phyloP scores from a whole-genome alignment of 78 protist species.

The Planoprotostelium fungivorum region DNA sequence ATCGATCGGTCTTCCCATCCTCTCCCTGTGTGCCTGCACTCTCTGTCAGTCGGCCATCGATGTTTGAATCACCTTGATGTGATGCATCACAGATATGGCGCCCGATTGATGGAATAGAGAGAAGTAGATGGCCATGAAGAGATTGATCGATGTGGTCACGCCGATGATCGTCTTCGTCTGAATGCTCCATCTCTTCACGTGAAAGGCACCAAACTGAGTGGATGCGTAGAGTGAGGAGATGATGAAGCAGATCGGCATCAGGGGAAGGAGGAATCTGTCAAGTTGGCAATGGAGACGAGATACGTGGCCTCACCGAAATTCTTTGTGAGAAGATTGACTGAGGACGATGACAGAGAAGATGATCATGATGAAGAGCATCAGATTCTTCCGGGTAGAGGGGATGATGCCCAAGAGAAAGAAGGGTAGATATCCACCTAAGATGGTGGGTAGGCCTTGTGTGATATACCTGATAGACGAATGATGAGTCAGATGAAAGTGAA shows the following conservation, averaged over 20 bases:
- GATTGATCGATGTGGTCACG: background rate
- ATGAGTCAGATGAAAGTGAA: too few relatives aligned
- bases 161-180: background rate
- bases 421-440: background rate
- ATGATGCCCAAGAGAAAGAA: background rate
- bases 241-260: background rate
- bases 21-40: background rate
- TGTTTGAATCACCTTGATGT: background rate
- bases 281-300: background rate
- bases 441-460: constrained; percentile 10
- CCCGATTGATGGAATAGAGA: constrained; percentile 21
- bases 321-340: constrained; percentile 29
- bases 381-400: background rate
- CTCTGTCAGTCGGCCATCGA: background rate
- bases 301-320: constrained; percentile 26
- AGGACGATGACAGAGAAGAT: background rate
- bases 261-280: background rate
- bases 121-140: background rate
- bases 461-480: too few relatives aligned
- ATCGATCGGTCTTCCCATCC: background rate
- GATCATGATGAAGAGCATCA: background rate
- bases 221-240: background rate
- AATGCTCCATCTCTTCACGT: background rate
- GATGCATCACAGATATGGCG: background rate
- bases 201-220: too few relatives aligned